These are phyloP conservation scores for Bidens hawaiensis DNA, from an alignment of 140 eudicot species.

Conservation along the genomic window DNA sequence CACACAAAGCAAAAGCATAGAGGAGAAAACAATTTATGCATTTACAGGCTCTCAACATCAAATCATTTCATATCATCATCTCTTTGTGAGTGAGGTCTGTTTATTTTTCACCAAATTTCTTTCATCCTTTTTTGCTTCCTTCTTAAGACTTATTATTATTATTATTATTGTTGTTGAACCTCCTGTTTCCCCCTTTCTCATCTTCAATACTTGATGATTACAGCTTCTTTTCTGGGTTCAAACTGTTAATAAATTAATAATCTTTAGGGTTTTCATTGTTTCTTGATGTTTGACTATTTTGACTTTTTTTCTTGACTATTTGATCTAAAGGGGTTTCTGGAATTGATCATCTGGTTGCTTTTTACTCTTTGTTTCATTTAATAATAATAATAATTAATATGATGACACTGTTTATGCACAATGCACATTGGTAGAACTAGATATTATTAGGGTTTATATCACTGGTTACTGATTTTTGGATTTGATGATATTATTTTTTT, in stretches of 20 bases:
- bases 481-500: too few species aligned
- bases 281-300: constrained; percentile 28
- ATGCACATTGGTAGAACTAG: constrained; percentile 14
- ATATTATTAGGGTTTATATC: neutral
- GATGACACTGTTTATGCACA: constrained; percentile 9
- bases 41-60: constrained; percentile 13
- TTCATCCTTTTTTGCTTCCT: constrained; percentile 15
- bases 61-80: constrained; percentile 5
- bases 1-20: constrained; percentile 16
- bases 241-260: constrained; percentile 16
- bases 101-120: constrained; percentile 20
- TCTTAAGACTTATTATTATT: neutral
- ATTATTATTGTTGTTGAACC: neutral
- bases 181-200: neutral
- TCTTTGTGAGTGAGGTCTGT: constrained; percentile 22
- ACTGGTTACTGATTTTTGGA: too few species aligned
- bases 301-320: constrained; percentile 18
- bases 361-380: constrained; percentile 2
- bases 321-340: constrained; percentile 8
- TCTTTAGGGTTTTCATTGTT: constrained; percentile 8
- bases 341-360: neutral
- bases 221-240: constrained; percentile 22
- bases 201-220: constrained; percentile 13
- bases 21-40: constrained; percentile 37
- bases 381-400: too few species aligned